These are phyloP conservation scores for Peronospora tabacina DNA, from an alignment of 352 stramenopile genomes.

Conservation along the genomic window DNA sequence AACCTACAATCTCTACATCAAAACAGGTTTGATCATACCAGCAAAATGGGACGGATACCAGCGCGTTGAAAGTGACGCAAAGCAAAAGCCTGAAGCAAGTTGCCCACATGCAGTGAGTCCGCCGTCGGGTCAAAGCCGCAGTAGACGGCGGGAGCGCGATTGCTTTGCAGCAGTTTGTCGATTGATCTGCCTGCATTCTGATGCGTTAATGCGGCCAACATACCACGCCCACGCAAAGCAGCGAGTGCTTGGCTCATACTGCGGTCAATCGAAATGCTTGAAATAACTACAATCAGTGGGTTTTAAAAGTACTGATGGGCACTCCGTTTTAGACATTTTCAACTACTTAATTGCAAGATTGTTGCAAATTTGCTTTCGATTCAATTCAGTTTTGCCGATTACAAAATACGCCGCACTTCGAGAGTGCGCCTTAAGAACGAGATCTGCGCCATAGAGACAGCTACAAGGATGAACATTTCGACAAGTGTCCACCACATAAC, in stretches of 20 bases:
- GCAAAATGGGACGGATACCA: conserved; percentile 86
- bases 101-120: conserved; percentile 86
- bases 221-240: conserved; percentile 52
- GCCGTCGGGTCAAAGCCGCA: conserved; percentile 91
- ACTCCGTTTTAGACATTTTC: no score
- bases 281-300: background rate
- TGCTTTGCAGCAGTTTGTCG: conserved; percentile 39
- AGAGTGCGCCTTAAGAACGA: conserved; percentile 75
- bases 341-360: no score
- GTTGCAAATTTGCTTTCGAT: background rate
- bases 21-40: conserved; percentile 22
- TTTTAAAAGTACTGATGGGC: background rate
- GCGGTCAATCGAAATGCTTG: background rate
- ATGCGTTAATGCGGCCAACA: conserved; percentile 70
- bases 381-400: conserved; percentile 5
- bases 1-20: background rate
- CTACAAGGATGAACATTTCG: conserved; percentile 62
- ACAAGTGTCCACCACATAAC: conserved; percentile 79
- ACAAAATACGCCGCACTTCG: conserved; percentile 79
- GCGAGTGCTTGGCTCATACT: conserved; percentile 65
- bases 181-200: conserved; percentile 46
- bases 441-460: conserved; percentile 76
- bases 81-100: conserved; percentile 81
- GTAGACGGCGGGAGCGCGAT: conserved; percentile 49
- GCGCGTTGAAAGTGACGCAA: conserved; percentile 84